Evolutionary conservation across 192 early-diverging fungal genomes (phyloP).

Genomic region (Chytriomyces sp.): DNA sequence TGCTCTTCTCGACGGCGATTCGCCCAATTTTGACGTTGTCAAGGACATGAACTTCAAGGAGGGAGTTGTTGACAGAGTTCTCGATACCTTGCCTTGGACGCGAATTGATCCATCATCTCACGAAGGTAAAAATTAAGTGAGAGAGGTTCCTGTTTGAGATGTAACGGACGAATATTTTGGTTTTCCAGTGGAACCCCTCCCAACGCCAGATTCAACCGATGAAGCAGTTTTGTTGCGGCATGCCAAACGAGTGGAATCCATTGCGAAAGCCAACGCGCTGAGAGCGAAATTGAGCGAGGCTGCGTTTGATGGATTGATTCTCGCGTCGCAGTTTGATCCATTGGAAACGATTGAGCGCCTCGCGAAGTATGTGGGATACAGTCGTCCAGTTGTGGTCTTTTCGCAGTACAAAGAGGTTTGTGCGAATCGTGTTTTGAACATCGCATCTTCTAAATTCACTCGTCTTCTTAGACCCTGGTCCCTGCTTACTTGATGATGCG

Average conservation of each 20-base stretch:
- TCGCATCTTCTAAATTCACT: neutral
- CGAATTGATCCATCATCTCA: constrained; percentile 62
- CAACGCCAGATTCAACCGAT: constrained; percentile 8
- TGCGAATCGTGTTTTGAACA: neutral
- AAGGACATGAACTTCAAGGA: constrained; percentile 57
- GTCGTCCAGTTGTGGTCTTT: constrained; percentile 86
- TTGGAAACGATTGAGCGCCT: constrained; percentile 76
- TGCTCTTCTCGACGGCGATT: constrained; percentile 20
- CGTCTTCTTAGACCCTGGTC: constrained; percentile 34
- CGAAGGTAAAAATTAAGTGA: constrained; percentile 54
- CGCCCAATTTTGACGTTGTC: constrained; percentile 21
- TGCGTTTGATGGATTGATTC: constrained; percentile 77
- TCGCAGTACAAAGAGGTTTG: constrained; percentile 53
- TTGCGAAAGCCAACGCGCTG: constrained; percentile 57
- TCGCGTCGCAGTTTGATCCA: constrained; percentile 80
- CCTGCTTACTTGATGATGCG: constrained; percentile 59
- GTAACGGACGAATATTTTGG: neutral
- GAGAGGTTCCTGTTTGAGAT: neutral
- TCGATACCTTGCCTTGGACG: constrained; percentile 75
- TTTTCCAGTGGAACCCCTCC: neutral
- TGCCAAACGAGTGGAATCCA: constrained; percentile 19
- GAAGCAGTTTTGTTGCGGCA: constrained; percentile 6
- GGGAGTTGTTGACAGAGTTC: constrained; percentile 50
- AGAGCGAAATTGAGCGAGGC: constrained; percentile 54
- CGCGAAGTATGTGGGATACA: constrained; percentile 76